Conservation (phyloP, 2,329 filamentous ascomycete genomes). For the Orbilia oligospora region DNA sequence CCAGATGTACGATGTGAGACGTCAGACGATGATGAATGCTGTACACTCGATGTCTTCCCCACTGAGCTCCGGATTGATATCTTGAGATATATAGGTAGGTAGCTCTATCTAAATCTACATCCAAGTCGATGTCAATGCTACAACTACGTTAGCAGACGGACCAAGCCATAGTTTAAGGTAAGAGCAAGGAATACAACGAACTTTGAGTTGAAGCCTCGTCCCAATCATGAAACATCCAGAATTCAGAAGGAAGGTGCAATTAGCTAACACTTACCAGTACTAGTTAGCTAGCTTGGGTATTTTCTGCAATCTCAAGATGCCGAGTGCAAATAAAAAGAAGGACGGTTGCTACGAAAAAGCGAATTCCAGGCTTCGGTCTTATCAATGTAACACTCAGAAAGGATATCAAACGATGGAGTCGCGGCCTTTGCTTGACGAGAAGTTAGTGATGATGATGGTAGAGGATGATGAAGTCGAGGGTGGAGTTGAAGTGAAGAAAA, state of each 20-base stretch:
- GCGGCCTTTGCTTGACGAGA: not conserved
- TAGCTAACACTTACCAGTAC: not conserved
- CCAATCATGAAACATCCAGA: too few species aligned
- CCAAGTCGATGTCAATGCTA: not conserved
- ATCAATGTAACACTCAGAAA: not conserved
- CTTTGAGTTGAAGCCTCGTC: too few species aligned
- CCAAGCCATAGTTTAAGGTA: not conserved
- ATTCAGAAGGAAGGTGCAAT: too few species aligned
- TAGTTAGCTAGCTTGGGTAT: too few species aligned
- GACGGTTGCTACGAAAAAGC: not conserved
- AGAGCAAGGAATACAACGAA: not conserved
- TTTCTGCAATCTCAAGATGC: not conserved
- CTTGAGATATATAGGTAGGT: too few species aligned
- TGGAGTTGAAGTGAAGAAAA: not conserved
- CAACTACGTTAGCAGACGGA: not conserved
- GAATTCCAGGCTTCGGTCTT: not conserved
- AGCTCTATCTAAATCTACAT: too few species aligned
- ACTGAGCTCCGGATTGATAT: not conserved
- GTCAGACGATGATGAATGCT: too few species aligned
- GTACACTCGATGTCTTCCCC: not conserved
- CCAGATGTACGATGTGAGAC: too few species aligned
- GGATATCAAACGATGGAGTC: constrained; percentile 14
- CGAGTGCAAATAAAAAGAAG: not conserved
- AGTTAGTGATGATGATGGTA: not conserved
- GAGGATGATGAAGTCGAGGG: not conserved